phyloP scores from a whole-genome alignment of 495 filamentous ascomycete species.

The Oleoguttula mirabilis region DNA sequence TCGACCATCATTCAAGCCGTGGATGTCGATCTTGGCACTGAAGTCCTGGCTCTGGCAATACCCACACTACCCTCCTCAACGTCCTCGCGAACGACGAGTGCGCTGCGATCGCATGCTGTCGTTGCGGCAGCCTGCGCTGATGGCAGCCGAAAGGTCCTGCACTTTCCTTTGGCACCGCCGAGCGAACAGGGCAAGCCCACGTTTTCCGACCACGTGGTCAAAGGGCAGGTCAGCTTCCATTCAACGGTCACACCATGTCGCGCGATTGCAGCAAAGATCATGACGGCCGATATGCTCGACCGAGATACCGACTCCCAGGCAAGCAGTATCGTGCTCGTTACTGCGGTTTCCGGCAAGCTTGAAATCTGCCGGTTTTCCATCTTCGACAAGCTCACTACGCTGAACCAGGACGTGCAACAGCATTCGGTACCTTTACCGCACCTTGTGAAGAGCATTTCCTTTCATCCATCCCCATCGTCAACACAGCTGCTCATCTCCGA shows the following conservation, averaged over 20 bases:
- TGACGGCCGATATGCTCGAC: background rate
- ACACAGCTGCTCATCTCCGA: constrained; percentile 55
- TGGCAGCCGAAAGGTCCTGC: constrained; percentile 53
- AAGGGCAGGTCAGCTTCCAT: too few relatives aligned
- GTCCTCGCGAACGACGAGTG: background rate
- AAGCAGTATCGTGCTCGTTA: constrained; percentile 4
- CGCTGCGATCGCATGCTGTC: constrained; percentile 45
- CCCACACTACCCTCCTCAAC: constrained; percentile 17
- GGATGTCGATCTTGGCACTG: constrained; percentile 26
- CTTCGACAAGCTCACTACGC: background rate
- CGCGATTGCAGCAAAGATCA: background rate
- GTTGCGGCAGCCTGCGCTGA: constrained; percentile 62
- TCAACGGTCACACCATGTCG: too few relatives aligned
- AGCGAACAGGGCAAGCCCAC: too few relatives aligned
- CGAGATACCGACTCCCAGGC: background rate
- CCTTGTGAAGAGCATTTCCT: constrained; percentile 54
- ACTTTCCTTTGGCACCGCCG: constrained; percentile 44
- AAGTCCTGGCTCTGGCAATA: constrained; percentile 31
- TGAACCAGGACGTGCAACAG: background rate
- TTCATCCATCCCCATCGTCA: constrained; percentile 56
- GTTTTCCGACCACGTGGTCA: too few relatives aligned
- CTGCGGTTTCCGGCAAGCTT: constrained; percentile 54
- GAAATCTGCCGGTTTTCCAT: constrained; percentile 40
- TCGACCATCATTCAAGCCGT: constrained; percentile 30
- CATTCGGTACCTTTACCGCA: constrained; percentile 38